Evolutionary conservation across 768 basidiomycete genomes (phyloP), one percentile per base, ranked within the genome.

Genomic region (Lactifluus piperatus): DNA sequence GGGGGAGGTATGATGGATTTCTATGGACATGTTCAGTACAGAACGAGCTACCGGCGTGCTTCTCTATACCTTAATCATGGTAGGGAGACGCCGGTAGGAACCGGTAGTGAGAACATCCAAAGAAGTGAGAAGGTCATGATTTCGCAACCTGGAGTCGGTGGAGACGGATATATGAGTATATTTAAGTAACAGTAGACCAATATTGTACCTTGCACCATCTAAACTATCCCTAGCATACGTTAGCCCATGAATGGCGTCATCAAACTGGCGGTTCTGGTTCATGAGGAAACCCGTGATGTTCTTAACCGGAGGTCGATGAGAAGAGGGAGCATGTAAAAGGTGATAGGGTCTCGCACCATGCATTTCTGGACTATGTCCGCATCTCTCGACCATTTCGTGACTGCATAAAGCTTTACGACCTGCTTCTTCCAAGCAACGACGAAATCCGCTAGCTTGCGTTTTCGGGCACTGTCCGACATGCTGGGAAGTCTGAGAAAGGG

Each of bases 51-150:
- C 9, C 27, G 20, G 16, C 49, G 36, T 52, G 48, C 9, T 37
- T 36, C 37, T 57, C 64, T 64, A 22, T 54, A 90, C 91, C 81
- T 88, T 90, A 69, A 95, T 86, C 52, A 75, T 77, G 2, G 83
- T 79, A 18, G 95, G 94, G 16, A 98, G 80, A 27, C 91, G 78
- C 39, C 83, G 76, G 68, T 97, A 98, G 16, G 88, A 85, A 0
- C 94, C 94, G 13, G 84, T 85, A 1, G 88, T 88, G 32, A 97
- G 77, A 55, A 97, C 88, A 64, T 94, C 88, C 37, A 97, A 74
- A 24, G 94, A 94, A 0, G 93, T 95, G 4, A 94, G 78, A 24
- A 97, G 75, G 71, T 98, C 95, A 61, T 94, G 92, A 72, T 97
- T 97, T 57, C 94, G 85, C 20, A 93, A 80, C 68, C 94, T 92